A percentile compares a stretch with the other conserved stretches of the same genome.
These are phyloP conservation scores for Kwoniella heveanensis DNA, from an alignment of 768 basidiomycete species.

Conservation along the genomic window DNA sequence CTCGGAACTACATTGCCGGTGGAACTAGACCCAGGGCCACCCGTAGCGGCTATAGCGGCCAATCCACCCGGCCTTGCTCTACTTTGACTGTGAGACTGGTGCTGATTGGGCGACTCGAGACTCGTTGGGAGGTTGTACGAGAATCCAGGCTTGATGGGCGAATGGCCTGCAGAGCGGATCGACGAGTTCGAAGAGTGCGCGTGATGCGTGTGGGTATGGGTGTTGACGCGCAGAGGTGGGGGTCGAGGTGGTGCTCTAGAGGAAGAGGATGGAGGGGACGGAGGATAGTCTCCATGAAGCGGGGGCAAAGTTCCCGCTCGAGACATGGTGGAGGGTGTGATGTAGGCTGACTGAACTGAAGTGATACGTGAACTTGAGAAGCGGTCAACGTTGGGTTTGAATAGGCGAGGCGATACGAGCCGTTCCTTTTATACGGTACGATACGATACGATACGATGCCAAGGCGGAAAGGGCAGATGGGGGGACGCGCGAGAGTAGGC, in stretches of 20 bases:
- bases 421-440: no score
- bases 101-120: constrained; percentile 16
- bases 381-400: no score
- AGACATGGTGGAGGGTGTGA: no score
- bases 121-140: constrained; percentile 28
- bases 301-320: neutral
- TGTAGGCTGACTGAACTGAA: neutral
- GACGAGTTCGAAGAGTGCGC: constrained; percentile 14
- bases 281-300: constrained; percentile 17
- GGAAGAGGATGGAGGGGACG: constrained; percentile 15
- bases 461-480: no score
- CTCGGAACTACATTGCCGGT: neutral
- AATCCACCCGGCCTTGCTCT: constrained; percentile 25
- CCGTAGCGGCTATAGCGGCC: constrained; percentile 11
- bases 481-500: no score
- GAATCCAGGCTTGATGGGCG: constrained; percentile 17
- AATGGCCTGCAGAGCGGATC: constrained; percentile 23
- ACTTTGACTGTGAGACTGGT: neutral
- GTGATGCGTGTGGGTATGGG: constrained; percentile 5
- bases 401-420: no score
- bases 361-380: no score
- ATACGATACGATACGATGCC: no score
- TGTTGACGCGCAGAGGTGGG: constrained; percentile 24
- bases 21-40: neutral
- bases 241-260: constrained; percentile 11